A percentile compares a stretch with the other conserved stretches of the same genome.
Conservation (phyloP, 495 filamentous ascomycete species). For the Hyaloscypha variabilis region DNA sequence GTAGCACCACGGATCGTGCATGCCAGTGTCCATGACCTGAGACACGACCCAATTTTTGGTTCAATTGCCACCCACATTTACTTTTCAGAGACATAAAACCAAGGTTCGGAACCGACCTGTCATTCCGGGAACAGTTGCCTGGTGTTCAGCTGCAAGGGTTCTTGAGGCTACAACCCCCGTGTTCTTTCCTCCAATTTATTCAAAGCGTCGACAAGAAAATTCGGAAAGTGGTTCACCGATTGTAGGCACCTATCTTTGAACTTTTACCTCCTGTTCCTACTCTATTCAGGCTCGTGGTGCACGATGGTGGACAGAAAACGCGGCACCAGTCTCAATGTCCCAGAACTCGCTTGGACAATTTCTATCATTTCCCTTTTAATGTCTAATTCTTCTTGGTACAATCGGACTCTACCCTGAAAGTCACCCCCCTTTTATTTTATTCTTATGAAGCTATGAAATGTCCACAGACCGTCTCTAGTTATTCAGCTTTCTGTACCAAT, state of each 20-base stretch:
- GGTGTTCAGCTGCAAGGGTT: not conserved
- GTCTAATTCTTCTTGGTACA: too few species aligned
- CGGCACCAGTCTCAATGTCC: too few species aligned
- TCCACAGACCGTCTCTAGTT: too few species aligned
- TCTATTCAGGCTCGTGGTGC: too few species aligned
- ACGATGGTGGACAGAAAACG: too few species aligned
- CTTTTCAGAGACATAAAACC: not conserved
- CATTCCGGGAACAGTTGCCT: not conserved
- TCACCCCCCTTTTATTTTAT: too few species aligned
- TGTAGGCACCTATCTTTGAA: not conserved
- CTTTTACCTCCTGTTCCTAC: too few species aligned
- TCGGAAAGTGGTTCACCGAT: not conserved
- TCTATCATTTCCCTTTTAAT: too few species aligned
- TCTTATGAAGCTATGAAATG: too few species aligned
- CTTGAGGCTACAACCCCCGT: not conserved
- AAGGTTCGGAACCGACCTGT: not conserved
- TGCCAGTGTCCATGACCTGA: not conserved
- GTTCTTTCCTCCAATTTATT: not conserved
- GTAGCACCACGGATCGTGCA: not conserved
- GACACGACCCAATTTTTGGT: not conserved
- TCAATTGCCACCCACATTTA: not conserved
- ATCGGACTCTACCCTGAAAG: too few species aligned
- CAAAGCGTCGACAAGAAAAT: not conserved
- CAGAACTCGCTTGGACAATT: too few species aligned
- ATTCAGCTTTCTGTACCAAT: too few species aligned